Evolutionary conservation across 495 filamentous ascomycete genomes (phyloP).

Genomic region (Melanomma pulvis-pyrius): DNA sequence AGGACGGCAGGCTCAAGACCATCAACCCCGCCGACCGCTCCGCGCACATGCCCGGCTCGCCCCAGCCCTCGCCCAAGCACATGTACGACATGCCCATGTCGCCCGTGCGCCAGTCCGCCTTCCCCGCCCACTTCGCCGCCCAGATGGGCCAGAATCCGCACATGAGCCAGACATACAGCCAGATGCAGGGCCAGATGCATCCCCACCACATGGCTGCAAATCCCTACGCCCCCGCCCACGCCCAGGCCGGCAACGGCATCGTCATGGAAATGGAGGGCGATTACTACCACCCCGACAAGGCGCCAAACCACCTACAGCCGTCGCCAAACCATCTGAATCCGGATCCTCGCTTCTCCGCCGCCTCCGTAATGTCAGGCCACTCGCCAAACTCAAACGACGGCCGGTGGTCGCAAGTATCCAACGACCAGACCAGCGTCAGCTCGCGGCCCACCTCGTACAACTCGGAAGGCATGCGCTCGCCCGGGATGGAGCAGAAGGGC

Average conservation of each 20-base stretch:
- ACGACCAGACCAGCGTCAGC: constrained; percentile 23
- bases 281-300: constrained; percentile 25
- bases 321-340: constrained; percentile 29
- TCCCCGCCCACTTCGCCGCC: background rate
- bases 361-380: constrained; percentile 19
- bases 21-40: constrained; percentile 38
- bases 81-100: constrained; percentile 30
- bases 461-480: constrained; percentile 38
- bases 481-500: constrained; percentile 37
- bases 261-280: constrained; percentile 41
- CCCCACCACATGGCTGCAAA: too few relatives aligned
- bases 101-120: constrained; percentile 9
- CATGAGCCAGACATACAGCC: background rate
- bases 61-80: constrained; percentile 20
- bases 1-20: constrained; percentile 45
- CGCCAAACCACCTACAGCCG: background rate
- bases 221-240: constrained; percentile 8
- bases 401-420: constrained; percentile 27
- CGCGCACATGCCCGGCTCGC: constrained; percentile 1
- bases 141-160: background rate
- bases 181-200: background rate
- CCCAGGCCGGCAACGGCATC: constrained; percentile 15
- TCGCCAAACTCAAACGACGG: constrained; percentile 26
- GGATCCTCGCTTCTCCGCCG: constrained; percentile 16
- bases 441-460: constrained; percentile 39